Percentiles rank a stretch among this genome's conserved stretches.
Conservation (phyloP, 1,284 basidiomycete genomes). For the Papiliotrema nemorosa region DNA sequence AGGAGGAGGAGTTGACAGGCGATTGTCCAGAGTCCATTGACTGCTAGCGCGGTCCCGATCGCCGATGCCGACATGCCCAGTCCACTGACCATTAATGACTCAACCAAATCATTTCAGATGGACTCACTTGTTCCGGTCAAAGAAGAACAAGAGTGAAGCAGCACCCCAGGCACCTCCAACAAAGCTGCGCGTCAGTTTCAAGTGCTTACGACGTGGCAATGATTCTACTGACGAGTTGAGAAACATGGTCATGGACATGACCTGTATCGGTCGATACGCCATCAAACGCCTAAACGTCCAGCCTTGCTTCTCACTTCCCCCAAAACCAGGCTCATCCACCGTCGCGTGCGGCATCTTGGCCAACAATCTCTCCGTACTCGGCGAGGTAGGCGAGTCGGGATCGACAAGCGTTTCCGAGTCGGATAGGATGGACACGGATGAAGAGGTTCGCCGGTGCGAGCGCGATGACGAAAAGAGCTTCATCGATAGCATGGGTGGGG, state of each 20-base stretch:
- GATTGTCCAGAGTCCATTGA: slow-evolving; percentile 45
- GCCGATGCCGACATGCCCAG: slow-evolving; percentile 40
- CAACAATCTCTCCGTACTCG: slow-evolving; percentile 11
- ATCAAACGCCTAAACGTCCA: slow-evolving; percentile 43
- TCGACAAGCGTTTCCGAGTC: slow-evolving; percentile 25
- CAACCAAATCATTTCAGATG: neutral
- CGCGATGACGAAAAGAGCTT: slow-evolving; percentile 3
- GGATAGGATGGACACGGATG: slow-evolving; percentile 9
- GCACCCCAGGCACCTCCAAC: slow-evolving; percentile 40
- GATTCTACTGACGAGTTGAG: slow-evolving; percentile 32
- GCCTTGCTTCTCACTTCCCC: neutral
- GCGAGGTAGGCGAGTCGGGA: slow-evolving; percentile 2
- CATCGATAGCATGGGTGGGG: slow-evolving; percentile 2
- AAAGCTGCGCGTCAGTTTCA: slow-evolving; percentile 19
- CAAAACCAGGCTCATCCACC: slow-evolving; percentile 1
- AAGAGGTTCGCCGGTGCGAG: slow-evolving; percentile 6
- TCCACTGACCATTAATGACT: slow-evolving; percentile 25
- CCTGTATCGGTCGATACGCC: slow-evolving; percentile 28
- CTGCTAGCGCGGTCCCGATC: slow-evolving; percentile 41
- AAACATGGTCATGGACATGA: slow-evolving; percentile 36
- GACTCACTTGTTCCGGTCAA: slow-evolving; percentile 39
- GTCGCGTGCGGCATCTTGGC: slow-evolving; percentile 9
- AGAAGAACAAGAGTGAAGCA: slow-evolving; percentile 43
- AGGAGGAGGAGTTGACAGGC: slow-evolving; percentile 41
- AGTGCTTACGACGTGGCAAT: neutral